Base-by-base conservation (phyloP, 2,329 filamentous ascomycete genomes). In the Fusarium sp. region DNA sequence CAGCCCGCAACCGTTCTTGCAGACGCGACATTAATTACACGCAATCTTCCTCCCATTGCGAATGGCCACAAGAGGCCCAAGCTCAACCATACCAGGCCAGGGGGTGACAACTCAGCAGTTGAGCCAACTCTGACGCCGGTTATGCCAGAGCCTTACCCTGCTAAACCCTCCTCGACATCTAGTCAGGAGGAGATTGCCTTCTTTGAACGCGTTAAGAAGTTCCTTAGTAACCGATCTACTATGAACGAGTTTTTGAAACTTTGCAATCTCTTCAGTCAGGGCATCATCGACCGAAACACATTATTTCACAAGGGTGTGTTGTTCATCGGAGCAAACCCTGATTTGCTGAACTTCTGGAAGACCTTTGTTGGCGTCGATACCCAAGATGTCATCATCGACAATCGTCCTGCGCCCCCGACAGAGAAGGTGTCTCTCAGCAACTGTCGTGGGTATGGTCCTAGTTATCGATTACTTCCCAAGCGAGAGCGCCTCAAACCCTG, bases 191-290 rank as follows among this genome's bases (percentile, higher is more conserved):
- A 98, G 79, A 88, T 98, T 58, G 91, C 91, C 5, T 98, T 98
- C 83, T 99, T 99, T 77, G 96, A 99, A 70, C 92, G 95, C 13
- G 95, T 96, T 24, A 98, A 98, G 88, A 99, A 99, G 83, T 95
- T 92, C 78, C 94, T 99, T 65, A 91, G 92, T 69, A 98, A 98
- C 81, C 93, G 97, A 81, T 93, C 94, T 62, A 92, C 92, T 6
- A 97, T 97, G 88, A 95, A 93, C 77, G 96, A 99, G 81, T 99
- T 99, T 82, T 84, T 99, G 72, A 99, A 99, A 85, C 90, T 99
- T 12, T 96, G 95, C 85, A 99, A 98, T 76, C 87, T 99, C 35
- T 99, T 94, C 84, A 96, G 93, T 28, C 93, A 97, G 77, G 95
- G 97, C 75, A 88, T 99, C 56, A 97, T 99, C 70, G 94, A 97